Evolutionary conservation across 208 protist species (phyloP), one percentile per base, ranked within the genome.

Genomic region (Crithidia expoeki): DNA sequence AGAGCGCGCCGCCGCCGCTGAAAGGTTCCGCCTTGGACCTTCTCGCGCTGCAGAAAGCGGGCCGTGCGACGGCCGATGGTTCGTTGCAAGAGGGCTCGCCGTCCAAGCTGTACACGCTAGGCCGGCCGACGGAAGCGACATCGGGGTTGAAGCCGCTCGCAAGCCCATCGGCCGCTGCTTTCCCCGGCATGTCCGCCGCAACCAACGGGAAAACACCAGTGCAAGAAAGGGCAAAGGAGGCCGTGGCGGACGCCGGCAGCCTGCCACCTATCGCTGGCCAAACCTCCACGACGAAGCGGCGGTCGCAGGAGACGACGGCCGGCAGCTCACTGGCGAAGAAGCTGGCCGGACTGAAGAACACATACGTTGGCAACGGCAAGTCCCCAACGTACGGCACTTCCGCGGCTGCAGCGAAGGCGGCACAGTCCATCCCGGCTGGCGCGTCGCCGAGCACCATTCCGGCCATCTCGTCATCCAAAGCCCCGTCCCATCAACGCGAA

Each of bases 1-100:
- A 92, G 55, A 90, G 79, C 62, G 79, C 85, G 19, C 85, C 84
- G 14, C 76, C 85, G 14, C 83, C 76, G 53, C 67, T 76, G 28
- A 58, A 61, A 33, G 49, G 34, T 5, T 6, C 56, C 17, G 49
- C 46, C 28, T 17, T 14, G 23, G 58, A 65, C 17, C 19, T 33
- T 14, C 28, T 57, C 17, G 36, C 66, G 12, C 32, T 49, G 5
- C 40, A 56, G 23, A 71, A 70, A 44, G 66, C 34, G 17, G 46
- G 46, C 27, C 25, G 62, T n/a, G 32, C 61, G 42, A 32, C 65
- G 14, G 53, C 38, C 28, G 64, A 72, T 57, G 65, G 30, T 7
- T 68, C 69, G 7, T 53, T 76, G 46, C 50, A 42, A 21, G 64
- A 72, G n/a, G 59, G 61, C 51, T 68, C 76, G 2, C 59, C 72